These are phyloP conservation scores for Oryza brachyantha DNA, from an alignment of 176 grass and related monocot genomes.

Conservation along the genomic window DNA sequence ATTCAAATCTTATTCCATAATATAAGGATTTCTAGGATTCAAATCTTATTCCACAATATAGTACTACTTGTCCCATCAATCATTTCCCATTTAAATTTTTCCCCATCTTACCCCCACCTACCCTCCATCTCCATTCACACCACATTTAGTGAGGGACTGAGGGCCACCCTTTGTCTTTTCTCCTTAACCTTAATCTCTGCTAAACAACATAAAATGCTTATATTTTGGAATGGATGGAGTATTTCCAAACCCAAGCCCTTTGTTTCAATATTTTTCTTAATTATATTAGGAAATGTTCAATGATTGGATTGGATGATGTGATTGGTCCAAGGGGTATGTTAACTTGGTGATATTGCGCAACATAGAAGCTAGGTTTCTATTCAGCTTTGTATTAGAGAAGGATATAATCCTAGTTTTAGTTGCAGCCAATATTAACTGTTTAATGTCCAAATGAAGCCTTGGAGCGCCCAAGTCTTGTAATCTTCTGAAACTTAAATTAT, in stretches of 20 bases:
- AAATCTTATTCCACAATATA: too few relatives aligned
- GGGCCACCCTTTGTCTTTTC: too few relatives aligned
- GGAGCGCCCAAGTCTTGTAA: not conserved
- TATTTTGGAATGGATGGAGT: too few relatives aligned
- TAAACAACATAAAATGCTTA: too few relatives aligned
- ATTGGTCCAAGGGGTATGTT: not conserved
- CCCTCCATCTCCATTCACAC: too few relatives aligned
- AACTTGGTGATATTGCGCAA: not conserved
- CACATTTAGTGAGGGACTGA: too few relatives aligned
- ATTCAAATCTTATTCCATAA: too few relatives aligned
- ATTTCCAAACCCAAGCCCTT: not conserved
- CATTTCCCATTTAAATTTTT: too few relatives aligned
- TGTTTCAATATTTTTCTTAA: not conserved
- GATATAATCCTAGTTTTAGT: slow-evolving; percentile 14
- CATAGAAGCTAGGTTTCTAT: not conserved
- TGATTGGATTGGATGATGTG: not conserved
- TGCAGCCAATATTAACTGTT: not conserved
- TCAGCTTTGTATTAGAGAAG: not conserved
- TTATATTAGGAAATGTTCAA: not conserved
- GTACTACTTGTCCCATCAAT: too few relatives aligned
- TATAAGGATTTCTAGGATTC: too few relatives aligned
- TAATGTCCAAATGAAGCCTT: not conserved
- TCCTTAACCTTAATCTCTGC: too few relatives aligned
- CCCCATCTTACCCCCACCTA: too few relatives aligned
- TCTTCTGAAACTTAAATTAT: not conserved